Evolutionary conservation across 2,329 filamentous ascomycete species (phyloP).

Genomic region (Sporothrix mexicana): DNA sequence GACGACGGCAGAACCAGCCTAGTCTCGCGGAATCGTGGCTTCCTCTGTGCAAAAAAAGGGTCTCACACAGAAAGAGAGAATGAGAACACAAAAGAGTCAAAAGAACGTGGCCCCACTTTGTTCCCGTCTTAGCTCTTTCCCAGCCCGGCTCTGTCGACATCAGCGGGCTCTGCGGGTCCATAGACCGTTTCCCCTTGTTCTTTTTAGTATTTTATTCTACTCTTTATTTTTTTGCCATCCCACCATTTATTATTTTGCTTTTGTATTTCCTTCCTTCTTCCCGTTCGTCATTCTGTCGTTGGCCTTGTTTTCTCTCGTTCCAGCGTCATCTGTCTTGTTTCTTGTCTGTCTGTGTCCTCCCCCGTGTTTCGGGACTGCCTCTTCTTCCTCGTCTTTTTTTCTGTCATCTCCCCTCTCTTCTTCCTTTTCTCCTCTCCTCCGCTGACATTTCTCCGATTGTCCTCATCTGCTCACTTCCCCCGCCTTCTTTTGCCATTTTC

Average conservation of each 20-base stretch:
- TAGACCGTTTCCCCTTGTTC: slow-evolving; percentile 28
- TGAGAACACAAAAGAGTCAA: background rate
- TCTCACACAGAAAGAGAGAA: background rate
- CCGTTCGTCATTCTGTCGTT: background rate
- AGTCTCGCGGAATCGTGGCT: slow-evolving; percentile 4
- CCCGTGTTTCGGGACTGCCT: background rate
- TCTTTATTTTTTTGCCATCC: slow-evolving; percentile 13
- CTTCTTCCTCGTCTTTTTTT: slow-evolving; percentile 1
- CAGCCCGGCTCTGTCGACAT: slow-evolving; percentile 28
- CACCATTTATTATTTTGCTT: slow-evolving; percentile 17
- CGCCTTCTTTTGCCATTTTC: background rate
- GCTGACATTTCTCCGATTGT: slow-evolving; percentile 6
- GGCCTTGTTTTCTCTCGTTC: background rate
- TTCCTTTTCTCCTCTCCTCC: background rate
- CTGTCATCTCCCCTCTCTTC: background rate
- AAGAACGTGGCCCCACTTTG: slow-evolving; percentile 28
- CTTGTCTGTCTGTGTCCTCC: no score
- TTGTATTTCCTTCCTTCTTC: slow-evolving; percentile 10
- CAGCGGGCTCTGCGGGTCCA: slow-evolving; percentile 1
- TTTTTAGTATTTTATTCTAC: slow-evolving; percentile 21
- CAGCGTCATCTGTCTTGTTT: background rate
- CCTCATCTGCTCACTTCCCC: background rate
- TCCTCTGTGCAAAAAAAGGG: slow-evolving; percentile 7
- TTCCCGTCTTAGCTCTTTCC: slow-evolving; percentile 29
- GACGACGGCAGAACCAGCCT: background rate